Evolutionary conservation across 1,284 basidiomycete genomes (phyloP), one percentile per base, ranked within the genome.

Genomic region (Papiliotrema terrestris): DNA sequence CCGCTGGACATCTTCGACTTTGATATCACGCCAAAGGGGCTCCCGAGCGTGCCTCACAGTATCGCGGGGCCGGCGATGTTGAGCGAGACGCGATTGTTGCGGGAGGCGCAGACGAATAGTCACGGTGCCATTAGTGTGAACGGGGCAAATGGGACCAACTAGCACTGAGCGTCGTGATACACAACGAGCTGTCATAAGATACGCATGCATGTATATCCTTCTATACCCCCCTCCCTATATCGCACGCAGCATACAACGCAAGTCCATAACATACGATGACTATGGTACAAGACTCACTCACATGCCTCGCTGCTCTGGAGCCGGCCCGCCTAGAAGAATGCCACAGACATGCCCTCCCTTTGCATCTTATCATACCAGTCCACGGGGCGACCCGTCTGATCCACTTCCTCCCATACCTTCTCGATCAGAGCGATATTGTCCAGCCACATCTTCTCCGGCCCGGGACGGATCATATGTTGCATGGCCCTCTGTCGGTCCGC

Each of bases 291-390:
- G n/a, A n/a, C n/a, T n/a, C n/a, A n/a, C n/a, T n/a, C n/a, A n/a
- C n/a, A n/a, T n/a, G n/a, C n/a, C n/a, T n/a, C n/a, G n/a, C n/a
- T n/a, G n/a, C n/a, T n/a, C n/a, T n/a, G n/a, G n/a, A n/a, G n/a
- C n/a, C n/a, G n/a, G n/a, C n/a, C n/a, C 6, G 29, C 11, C 39
- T 62, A 66, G 51, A 67, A 68, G 52, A 68, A 68, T 8, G 63
- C 65, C 1, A 68, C 61, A 0, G 56, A 56, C 54, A 67, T 36
- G 38, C 62, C 65, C 51, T 68, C 65, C n/a, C 62, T 51, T 13
- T 49, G 57, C 63, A 67, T 59, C 52, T 62, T 63, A n/a, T 66
- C 62, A 39, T 64, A 56, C 67, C 67, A 69, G 51, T 67, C 67
- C 17, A 59, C 55, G 46, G 59, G 49, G 37, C 39, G 45, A 11